A percentile compares a stretch with the other conserved stretches of the same genome.
These are phyloP conservation scores for Zymoseptoria crescenta DNA, from an alignment of 2,329 filamentous ascomycete species.

Conservation along the genomic window DNA sequence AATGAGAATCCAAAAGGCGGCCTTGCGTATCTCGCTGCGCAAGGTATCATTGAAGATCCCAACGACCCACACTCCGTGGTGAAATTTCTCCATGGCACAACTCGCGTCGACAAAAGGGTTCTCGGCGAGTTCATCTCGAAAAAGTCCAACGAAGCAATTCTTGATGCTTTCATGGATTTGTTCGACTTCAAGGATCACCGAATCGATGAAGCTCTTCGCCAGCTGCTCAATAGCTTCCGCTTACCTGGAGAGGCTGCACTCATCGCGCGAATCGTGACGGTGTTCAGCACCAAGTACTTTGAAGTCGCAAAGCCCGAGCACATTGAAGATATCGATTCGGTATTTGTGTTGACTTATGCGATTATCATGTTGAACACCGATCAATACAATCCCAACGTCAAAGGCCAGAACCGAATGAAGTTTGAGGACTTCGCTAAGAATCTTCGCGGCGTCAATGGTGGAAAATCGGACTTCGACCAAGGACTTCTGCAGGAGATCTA, in stretches of 20 bases:
- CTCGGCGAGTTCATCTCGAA: slow-evolving; percentile 93
- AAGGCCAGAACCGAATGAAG: slow-evolving; percentile 71
- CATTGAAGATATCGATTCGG: slow-evolving; percentile 76
- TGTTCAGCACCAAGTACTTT: slow-evolving; percentile 81
- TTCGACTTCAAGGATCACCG: slow-evolving; percentile 84
- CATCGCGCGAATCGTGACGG: slow-evolving; percentile 84
- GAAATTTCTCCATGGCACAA: slow-evolving; percentile 79
- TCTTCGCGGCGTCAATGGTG: slow-evolving; percentile 80
- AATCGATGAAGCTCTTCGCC: slow-evolving; percentile 80
- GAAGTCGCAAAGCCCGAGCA: slow-evolving; percentile 60
- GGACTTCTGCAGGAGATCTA: slow-evolving; percentile 83
- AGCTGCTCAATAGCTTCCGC: slow-evolving; percentile 85
- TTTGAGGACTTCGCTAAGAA: slow-evolving; percentile 77
- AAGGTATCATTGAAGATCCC: slow-evolving; percentile 74
- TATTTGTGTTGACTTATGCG: slow-evolving; percentile 87
- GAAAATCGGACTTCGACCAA: slow-evolving; percentile 65
- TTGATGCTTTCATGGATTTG: slow-evolving; percentile 74
- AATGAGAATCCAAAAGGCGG: slow-evolving; percentile 91
- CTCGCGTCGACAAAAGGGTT: slow-evolving; percentile 78
- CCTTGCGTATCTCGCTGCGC: slow-evolving; percentile 73
- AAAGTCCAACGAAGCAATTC: slow-evolving; percentile 73
- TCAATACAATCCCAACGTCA: slow-evolving; percentile 89
- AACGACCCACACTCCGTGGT: slow-evolving; percentile 71
- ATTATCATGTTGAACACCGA: slow-evolving; percentile 98
- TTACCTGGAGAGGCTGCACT: slow-evolving; percentile 86